A percentile compares a stretch with the other conserved stretches of the same genome.
phyloP scores from a whole-genome alignment of 805 yeast genomes.

The Yamadazyma endophytica region DNA sequence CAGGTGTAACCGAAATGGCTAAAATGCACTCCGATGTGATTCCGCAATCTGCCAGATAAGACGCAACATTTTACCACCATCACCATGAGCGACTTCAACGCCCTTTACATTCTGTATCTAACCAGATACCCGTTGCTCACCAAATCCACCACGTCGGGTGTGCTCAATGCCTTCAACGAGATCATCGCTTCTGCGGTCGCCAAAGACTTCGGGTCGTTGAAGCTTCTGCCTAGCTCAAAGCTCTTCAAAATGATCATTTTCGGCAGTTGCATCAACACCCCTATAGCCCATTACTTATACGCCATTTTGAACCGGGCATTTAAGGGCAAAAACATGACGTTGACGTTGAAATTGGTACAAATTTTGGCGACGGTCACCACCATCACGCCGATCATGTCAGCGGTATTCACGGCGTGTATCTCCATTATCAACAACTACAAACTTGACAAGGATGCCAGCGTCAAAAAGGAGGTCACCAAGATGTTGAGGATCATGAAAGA shows the following conservation, averaged over 20 bases:
- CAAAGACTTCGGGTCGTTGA: conserved; percentile 32
- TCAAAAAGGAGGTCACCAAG: conserved; percentile 13
- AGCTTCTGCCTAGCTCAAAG: conserved; percentile 28
- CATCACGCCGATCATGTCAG: conserved; percentile 51
- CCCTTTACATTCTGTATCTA: conserved; percentile 34
- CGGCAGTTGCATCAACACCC: conserved; percentile 53
- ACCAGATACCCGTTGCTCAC: conserved; percentile 52
- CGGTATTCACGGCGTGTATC: conserved; percentile 48
- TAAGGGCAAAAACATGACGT: conserved; percentile 19
- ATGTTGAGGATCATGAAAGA: conserved; percentile 16
- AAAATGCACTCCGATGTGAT: conserved; percentile 1
- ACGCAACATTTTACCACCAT: too few relatives aligned
- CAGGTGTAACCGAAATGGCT: too few relatives aligned
- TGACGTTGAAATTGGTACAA: conserved; percentile 42
- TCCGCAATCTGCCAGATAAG: conserved; percentile 1
- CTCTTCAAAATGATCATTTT: conserved; percentile 53
- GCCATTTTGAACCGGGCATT: conserved; percentile 41
- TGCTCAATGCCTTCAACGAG: conserved; percentile 56
- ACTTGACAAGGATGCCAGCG: conserved; percentile 7
- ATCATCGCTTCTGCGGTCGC: conserved; percentile 50
- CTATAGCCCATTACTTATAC: conserved; percentile 54
- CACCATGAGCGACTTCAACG: conserved; percentile 16
- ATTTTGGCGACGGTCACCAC: conserved; percentile 49
- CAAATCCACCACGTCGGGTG: conserved; percentile 53
- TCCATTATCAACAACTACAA: conserved; percentile 43